Evolutionary conservation across 2,329 filamentous ascomycete species (phyloP).

Genomic region (Arthrobotrys musiformis): DNA sequence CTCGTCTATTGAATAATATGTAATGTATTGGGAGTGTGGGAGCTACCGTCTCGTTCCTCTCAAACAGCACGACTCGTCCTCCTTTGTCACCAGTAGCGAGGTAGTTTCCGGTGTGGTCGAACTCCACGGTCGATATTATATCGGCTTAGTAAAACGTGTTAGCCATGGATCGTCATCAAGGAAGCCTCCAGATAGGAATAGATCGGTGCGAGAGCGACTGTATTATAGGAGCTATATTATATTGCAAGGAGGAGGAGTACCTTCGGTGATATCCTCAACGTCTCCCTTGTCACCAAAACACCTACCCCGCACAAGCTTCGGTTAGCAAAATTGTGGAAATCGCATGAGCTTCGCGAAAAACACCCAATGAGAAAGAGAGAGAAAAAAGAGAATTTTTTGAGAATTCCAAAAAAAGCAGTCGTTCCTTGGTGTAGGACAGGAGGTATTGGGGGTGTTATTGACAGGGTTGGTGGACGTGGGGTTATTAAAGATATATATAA

Average conservation of each 20-base stretch:
- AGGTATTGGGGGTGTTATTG: not conserved
- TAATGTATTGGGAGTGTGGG: not conserved
- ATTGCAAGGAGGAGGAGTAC: slow-evolving; percentile 68
- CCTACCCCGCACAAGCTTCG: slow-evolving; percentile 66
- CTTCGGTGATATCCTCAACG: slow-evolving; percentile 98
- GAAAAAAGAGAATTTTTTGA: slow-evolving; percentile 22
- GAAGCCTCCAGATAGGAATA: not conserved
- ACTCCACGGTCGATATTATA: slow-evolving; percentile 91
- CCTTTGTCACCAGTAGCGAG: slow-evolving; percentile 91
- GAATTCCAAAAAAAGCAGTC: no score
- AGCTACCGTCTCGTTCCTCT: slow-evolving; percentile 90
- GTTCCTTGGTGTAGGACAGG: not conserved
- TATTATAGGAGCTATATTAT: no score
- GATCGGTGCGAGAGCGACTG: no score
- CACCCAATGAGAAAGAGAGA: not conserved
- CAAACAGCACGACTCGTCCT: slow-evolving; percentile 84
- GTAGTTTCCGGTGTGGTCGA: slow-evolving; percentile 90
- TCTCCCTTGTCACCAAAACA: slow-evolving; percentile 99
- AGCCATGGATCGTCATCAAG: not conserved
- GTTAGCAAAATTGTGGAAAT: slow-evolving; percentile 36
- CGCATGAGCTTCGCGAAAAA: slow-evolving; percentile 18
- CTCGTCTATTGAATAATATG: not conserved
- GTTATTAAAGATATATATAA: slow-evolving; percentile 27
- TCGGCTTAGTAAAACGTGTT: slow-evolving; percentile 70
- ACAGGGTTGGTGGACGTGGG: slow-evolving; percentile 16